Evolutionary conservation across 2,329 filamentous ascomycete species (phyloP).

Genomic region (Elsinoe necatrix): DNA sequence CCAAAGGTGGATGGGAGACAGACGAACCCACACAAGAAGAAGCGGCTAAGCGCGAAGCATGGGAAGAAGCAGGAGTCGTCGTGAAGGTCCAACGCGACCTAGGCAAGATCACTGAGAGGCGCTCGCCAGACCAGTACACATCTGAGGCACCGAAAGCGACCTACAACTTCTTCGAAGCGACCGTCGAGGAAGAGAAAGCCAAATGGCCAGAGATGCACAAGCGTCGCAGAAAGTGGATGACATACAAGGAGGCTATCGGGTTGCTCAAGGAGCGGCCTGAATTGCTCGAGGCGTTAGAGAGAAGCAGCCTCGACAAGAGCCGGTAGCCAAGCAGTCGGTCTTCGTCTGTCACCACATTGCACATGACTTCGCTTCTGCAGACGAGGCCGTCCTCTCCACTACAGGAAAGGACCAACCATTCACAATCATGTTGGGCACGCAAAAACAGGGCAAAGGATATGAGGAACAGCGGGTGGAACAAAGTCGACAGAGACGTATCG

Average conservation of each 20-base stretch:
- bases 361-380: conserved; percentile 1
- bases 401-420: neutral
- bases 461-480: neutral
- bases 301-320: conserved; percentile 44
- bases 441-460: neutral
- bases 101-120: conserved; percentile 75
- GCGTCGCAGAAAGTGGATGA: conserved; percentile 82
- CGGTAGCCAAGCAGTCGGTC: conserved; percentile 13
- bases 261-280: conserved; percentile 72
- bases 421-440: neutral
- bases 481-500: neutral
- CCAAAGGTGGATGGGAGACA: conserved; percentile 95
- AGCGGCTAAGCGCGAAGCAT: conserved; percentile 79
- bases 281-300: conserved; percentile 75
- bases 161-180: conserved; percentile 79
- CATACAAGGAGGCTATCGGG: conserved; percentile 70
- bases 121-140: conserved; percentile 47
- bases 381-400: neutral
- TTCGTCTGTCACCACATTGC: neutral
- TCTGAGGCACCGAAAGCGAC: conserved; percentile 58
- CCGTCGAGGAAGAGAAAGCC: conserved; percentile 73
- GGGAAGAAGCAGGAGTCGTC: conserved; percentile 93
- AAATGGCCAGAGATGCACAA: conserved; percentile 95
- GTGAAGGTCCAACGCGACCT: conserved; percentile 79
- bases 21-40: conserved; percentile 84